Conservation (phyloP, 2,329 filamentous ascomycete species). For the Trichophyton schoenleinii region DNA sequence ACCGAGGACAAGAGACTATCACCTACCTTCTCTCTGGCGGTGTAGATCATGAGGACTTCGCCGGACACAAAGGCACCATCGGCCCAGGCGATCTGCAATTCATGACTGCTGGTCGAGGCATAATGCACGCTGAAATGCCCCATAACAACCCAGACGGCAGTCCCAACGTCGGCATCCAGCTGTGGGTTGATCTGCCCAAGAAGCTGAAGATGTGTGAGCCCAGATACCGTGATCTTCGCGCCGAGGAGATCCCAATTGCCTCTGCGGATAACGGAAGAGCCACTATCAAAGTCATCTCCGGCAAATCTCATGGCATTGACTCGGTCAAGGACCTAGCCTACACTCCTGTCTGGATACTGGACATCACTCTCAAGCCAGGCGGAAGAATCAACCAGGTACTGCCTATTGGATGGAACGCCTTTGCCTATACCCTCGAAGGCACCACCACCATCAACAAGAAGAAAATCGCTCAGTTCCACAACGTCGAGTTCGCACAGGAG, state of each 20-base stretch:
- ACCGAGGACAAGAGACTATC: constrained; percentile 76
- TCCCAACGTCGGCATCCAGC: constrained; percentile 74
- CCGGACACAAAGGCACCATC: constrained; percentile 73
- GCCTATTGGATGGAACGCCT: constrained; percentile 76
- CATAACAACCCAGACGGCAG: constrained; percentile 61
- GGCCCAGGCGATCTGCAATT: constrained; percentile 85
- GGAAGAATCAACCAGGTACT: constrained; percentile 63
- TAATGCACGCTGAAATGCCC: constrained; percentile 95
- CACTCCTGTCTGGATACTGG: constrained; percentile 92
- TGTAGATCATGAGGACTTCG: constrained; percentile 86
- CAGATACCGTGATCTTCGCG: constrained; percentile 73
- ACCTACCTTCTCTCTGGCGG: constrained; percentile 79
- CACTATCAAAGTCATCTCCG: constrained; percentile 78
- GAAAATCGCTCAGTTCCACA: constrained; percentile 61
- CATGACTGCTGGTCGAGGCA: constrained; percentile 87
- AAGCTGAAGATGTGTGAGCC: constrained; percentile 80
- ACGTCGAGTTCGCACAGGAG: constrained; percentile 70
- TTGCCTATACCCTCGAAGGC: constrained; percentile 74
- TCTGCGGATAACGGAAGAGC: constrained; percentile 60
- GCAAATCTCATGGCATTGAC: constrained; percentile 70
- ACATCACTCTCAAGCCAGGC: constrained; percentile 68
- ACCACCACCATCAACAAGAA: constrained; percentile 49
- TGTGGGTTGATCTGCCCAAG: constrained; percentile 79
- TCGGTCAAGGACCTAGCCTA: constrained; percentile 84
- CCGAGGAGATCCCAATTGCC: constrained; percentile 65